Conservation (phyloP, 148 eudicot species). For the Persicaria maculosa region DNA sequence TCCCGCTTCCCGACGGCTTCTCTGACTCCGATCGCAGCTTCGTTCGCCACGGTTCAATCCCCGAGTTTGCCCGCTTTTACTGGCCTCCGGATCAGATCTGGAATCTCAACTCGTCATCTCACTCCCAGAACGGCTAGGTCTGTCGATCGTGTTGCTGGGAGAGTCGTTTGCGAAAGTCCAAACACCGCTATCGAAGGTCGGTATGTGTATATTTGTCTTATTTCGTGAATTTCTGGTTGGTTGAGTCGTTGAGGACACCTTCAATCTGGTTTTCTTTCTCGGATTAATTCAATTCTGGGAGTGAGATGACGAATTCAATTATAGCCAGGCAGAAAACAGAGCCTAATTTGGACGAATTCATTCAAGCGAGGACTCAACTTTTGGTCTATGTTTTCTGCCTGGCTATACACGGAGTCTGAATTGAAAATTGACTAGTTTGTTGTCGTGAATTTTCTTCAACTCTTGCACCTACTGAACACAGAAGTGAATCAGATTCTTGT, state of each 20-base stretch:
- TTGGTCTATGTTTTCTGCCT: background rate
- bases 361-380: background rate
- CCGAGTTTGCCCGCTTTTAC: constrained; percentile 33
- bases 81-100: constrained; percentile 32
- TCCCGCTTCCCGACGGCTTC: constrained; percentile 40
- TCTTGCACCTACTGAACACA: too few species aligned
- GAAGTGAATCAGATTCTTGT: background rate
- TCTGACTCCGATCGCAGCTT: constrained; percentile 24
- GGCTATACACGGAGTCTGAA: background rate
- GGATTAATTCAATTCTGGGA: too few species aligned
- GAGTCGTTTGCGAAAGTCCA: constrained; percentile 65
- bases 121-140: constrained; percentile 20
- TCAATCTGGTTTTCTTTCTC: too few species aligned
- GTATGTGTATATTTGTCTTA: background rate
- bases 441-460: background rate
- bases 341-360: background rate
- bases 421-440: background rate
- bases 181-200: constrained; percentile 65
- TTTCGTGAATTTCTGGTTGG: background rate
- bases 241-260: background rate
- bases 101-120: constrained; percentile 14
- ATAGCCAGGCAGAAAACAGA: too few species aligned
- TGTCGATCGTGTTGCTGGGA: constrained; percentile 28
- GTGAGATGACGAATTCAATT: too few species aligned
- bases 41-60: constrained; percentile 16